Base-by-base conservation (phyloP, 2,329 filamentous ascomycete species). In the Parascedosporium putredinis region DNA sequence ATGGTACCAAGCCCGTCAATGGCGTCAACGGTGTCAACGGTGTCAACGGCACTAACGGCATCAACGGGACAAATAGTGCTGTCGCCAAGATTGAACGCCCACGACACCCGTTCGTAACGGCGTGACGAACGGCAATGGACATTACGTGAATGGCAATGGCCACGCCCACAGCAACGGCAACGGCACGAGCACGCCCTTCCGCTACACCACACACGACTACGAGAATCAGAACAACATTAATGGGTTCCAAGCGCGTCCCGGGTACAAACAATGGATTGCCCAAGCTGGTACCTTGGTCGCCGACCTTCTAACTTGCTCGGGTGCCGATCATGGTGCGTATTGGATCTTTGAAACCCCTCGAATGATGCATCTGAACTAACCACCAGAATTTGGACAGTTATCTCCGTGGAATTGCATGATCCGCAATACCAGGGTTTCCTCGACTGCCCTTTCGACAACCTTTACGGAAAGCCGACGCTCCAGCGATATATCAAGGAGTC, bases 351-450 rank as follows among this genome's bases (percentile, higher is more conserved):
- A 7, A 31, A 7, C 27, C 12, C 27, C 27, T 31, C 27, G 27
- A 6, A 31, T 6, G 6, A 6, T 31, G 12, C 6, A 31, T 7
- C 27, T 31, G n/a, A 31, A 6, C 47, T 29, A 25, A 10, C 22
- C 31, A 24, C 27, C 20, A n/a, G n/a, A n/a, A n/a, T n/a, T n/a
- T n/a, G n/a, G n/a, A 10, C 27, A 50, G 84, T 95, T 63, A 96
- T 97, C 64, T 96, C 91, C 27, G 94, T 98, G 86, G 93, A 98
- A 63, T 77, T 98, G 48, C 88, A 93, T 64, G 91, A 96, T 65
- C 86, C 88, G 38, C 89, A 98, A 67, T 97, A 97, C 62, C 93
- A 98, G 68, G 93, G 93, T 49, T 98, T 96, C 74, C 97, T 98
- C 63, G 91, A 98, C 62, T 95, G 97, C 52, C 93, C 93, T 2